A percentile compares a stretch with the other conserved stretches of the same genome.
These are phyloP conservation scores for Candida railenensis DNA, from an alignment of 805 yeast genomes.

Conservation along the genomic window DNA sequence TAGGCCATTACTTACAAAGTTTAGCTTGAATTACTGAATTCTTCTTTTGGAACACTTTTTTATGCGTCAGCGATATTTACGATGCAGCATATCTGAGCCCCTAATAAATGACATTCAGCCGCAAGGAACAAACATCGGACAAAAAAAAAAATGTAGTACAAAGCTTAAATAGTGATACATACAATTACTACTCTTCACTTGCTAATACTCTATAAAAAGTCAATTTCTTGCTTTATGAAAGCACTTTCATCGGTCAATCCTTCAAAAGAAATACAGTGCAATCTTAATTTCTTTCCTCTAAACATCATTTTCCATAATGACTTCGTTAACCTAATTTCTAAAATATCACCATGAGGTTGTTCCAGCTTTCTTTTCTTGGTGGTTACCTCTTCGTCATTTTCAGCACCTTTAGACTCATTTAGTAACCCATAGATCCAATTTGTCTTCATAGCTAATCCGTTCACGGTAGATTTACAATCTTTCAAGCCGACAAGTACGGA, in stretches of 20 bases:
- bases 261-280: slow-evolving; percentile 30
- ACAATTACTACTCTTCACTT: no score
- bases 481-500: slow-evolving; percentile 24
- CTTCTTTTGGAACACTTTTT: no score
- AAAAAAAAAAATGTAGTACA: no score
- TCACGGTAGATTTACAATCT: slow-evolving; percentile 29
- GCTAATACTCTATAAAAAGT: slow-evolving; percentile 7
- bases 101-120: no score
- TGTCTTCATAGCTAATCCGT: slow-evolving; percentile 33
- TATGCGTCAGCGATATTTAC: no score
- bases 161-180: neutral
- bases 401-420: slow-evolving; percentile 2
- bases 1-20: slow-evolving; percentile 2
- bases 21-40: no score
- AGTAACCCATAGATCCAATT: slow-evolving; percentile 34
- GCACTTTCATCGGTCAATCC: slow-evolving; percentile 25
- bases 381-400: no score
- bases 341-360: slow-evolving; percentile 29
- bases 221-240: slow-evolving; percentile 7
- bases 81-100: no score
- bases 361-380: slow-evolving; percentile 13
- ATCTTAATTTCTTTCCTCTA: slow-evolving; percentile 20
- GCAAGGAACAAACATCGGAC: no score
- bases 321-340: slow-evolving; percentile 41
- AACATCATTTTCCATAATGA: slow-evolving; percentile 43